Base-by-base conservation (phyloP, 176 grass and related monocot genomes). In the Oryza glumipatula region DNA sequence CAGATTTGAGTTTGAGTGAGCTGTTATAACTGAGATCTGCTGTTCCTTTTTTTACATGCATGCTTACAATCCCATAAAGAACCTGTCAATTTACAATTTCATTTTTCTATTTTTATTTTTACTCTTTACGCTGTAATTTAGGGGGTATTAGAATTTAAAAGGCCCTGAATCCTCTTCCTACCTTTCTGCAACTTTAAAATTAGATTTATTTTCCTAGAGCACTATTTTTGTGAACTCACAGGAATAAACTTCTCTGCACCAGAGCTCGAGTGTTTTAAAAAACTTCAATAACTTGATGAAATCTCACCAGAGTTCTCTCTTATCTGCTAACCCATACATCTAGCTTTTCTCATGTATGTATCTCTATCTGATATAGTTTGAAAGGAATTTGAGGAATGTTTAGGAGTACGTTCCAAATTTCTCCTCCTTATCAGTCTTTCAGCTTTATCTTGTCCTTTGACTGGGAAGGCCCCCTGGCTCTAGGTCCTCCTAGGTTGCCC, bases 271-370 rank as follows among this genome's bases (percentile, higher is more conserved):
- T 15, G n/a, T 39, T 41, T n/a, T n/a, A 70, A 70, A 70, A 8
- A 2, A 38, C 22, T n/a, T 70, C 68, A 39, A 70, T 43, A 36
- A 43, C 3, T 70, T 70, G 1, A 14, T 41, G 68, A 70, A 41
- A 41, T 70, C 68, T 43, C 36, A 70, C 36, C 19, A 71, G 13
- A 36, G 67, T 68, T 71, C 6, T 71, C 68, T 71, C 39, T 8
- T 70, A 70, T 70, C 21, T 70, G 68, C 19, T 30, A 30, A 16
- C 14, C 24, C 66, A 36, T 68, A 68, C 66, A 68, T 70, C 17
- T 70, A 70, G 68, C 68, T 41, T n/a, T 70, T 71, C 68, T 71
- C 67, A 68, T 68, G 67, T 17, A 68, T 68, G 32, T 35, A 39
- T 39, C 38, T 39, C 38, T 68, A 36, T 68, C 67, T 68, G 67